These are phyloP conservation scores for Sicyos edulis DNA, from an alignment of 306 rosid genomes.

Conservation along the genomic window DNA sequence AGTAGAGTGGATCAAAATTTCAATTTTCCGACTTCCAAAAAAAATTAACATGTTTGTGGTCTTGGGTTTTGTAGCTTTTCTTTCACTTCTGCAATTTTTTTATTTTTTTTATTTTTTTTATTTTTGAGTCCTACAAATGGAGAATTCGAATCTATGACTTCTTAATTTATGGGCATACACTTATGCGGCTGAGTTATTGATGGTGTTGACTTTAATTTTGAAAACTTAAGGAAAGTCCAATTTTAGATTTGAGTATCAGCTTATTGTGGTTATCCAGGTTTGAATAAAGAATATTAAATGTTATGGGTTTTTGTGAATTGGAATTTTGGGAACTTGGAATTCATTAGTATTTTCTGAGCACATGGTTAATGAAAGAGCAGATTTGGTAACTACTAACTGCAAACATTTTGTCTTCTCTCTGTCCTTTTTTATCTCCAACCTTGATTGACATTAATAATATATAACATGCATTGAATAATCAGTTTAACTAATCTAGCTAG, in stretches of 20 bases:
- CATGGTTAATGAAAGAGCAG: background rate
- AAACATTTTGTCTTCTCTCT: constrained; percentile 11
- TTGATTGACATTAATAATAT: background rate
- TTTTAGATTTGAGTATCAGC: constrained; percentile 14
- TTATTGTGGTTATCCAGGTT: background rate
- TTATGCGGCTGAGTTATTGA: no score
- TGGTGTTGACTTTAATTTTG: no score
- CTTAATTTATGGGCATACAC: no score
- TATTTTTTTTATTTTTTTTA: background rate
- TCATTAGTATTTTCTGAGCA: constrained; percentile 7
- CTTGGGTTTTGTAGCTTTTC: constrained; percentile 1
- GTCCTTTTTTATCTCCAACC: constrained; percentile 2
- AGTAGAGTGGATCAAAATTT: no score
- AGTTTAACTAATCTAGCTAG: background rate
- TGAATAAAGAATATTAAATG: background rate
- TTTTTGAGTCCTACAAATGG: no score
- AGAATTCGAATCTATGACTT: no score
- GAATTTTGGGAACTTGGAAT: constrained; percentile 3
- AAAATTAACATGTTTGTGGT: background rate
- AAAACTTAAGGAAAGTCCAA: background rate
- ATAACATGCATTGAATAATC: constrained; percentile 5
- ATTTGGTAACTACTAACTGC: constrained; percentile 11
- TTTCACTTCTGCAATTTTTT: background rate
- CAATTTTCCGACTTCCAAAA: no score
- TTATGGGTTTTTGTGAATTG: constrained; percentile 15